A percentile compares a stretch with the other conserved stretches of the same genome.
Evolutionary conservation across 2,329 filamentous ascomycete genomes (phyloP).

Genomic region (Cadophora malorum): DNA sequence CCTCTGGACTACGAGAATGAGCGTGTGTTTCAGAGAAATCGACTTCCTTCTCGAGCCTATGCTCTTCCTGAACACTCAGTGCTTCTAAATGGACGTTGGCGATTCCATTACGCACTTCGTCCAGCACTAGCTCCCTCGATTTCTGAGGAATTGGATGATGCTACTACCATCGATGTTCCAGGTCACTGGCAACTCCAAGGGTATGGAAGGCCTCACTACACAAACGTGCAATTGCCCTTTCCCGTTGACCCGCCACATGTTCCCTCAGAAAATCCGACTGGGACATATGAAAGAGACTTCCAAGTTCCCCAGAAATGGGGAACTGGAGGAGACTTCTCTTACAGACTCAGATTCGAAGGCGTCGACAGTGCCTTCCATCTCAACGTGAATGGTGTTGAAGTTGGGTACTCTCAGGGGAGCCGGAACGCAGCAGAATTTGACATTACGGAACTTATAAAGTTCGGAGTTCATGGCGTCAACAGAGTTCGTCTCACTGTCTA

Average conservation of each 20-base stretch:
- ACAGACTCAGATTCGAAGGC: conserved; percentile 70
- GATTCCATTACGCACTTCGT: conserved; percentile 57
- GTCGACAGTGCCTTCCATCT: conserved; percentile 75
- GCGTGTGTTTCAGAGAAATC: conserved; percentile 59
- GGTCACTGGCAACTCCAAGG: conserved; percentile 76
- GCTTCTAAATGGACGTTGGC: conserved; percentile 62
- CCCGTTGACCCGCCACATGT: conserved; percentile 67
- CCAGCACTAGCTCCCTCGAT: conserved; percentile 53
- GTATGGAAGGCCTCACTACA: conserved; percentile 70
- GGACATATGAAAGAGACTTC: conserved; percentile 58
- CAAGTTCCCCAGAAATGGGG: conserved; percentile 51
- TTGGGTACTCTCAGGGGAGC: conserved; percentile 73
- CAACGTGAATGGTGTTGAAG: conserved; percentile 67
- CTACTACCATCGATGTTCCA: conserved; percentile 60
- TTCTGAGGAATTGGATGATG: conserved; percentile 36
- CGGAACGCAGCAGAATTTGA: conserved; percentile 76
- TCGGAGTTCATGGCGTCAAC: conserved; percentile 53
- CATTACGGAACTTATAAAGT: conserved; percentile 58
- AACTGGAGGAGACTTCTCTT: conserved; percentile 53
- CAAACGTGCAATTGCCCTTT: conserved; percentile 71
- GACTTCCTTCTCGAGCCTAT: conserved; percentile 59
- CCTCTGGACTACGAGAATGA: conserved; percentile 56
- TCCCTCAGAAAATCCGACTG: conserved; percentile 60
- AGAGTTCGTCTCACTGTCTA: conserved; percentile 69
- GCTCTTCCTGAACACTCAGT: conserved; percentile 57